Base-by-base conservation (phyloP, 2,329 filamentous ascomycete genomes). In the Gliomastix tumulicola region DNA sequence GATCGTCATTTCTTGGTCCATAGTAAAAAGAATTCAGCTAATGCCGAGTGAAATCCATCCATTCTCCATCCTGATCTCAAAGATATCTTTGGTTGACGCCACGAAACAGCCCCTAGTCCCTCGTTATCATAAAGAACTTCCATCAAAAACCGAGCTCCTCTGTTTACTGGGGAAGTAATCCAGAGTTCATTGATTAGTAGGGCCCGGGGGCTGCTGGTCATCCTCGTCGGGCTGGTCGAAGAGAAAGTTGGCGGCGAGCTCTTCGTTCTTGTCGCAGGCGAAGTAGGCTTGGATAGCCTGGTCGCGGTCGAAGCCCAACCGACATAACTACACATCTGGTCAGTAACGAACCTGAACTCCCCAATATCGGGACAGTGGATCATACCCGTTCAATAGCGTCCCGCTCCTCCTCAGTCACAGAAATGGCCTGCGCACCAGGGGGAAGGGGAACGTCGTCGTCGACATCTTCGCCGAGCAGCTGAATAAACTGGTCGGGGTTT, bases 221-320 rank as follows among this genome's bases (percentile, higher is more conserved):
- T 86, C 82, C 33, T 96, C 89, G 43, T 94, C 88, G 9, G 89
- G 89, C 65, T 97, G 88, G 52, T 98, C 92, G 56, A 98, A 98
- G 41, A 98, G 72, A 63, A 96, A 97, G 66, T 98, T 98, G 45
- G 92, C 92, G 1, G 92, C 92, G 35, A 98, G 74, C 64, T 98
- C 92, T 66, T 98, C 92, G 61, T 98, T 97, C 76, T 97, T 98
- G 65, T 98, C 92, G 62, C 92, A 98, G 22, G 92, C 92, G 58
- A 98, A 98, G 67, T 97, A 98, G 19, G 92, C 92, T 66, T 98
- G 90, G 48, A 97, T 95, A 35, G 92, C 92, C 50, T 88, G 79
- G 50, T 97, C 88, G 41, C 89, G 82, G 51, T 90, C 81, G 59
- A 98, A 98, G 23, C 92, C 92, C 31, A 98, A 80, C 45, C 85